phyloP scores from a whole-genome alignment of 1,284 basidiomycete genomes.

The Pseudozyma thailandica region DNA sequence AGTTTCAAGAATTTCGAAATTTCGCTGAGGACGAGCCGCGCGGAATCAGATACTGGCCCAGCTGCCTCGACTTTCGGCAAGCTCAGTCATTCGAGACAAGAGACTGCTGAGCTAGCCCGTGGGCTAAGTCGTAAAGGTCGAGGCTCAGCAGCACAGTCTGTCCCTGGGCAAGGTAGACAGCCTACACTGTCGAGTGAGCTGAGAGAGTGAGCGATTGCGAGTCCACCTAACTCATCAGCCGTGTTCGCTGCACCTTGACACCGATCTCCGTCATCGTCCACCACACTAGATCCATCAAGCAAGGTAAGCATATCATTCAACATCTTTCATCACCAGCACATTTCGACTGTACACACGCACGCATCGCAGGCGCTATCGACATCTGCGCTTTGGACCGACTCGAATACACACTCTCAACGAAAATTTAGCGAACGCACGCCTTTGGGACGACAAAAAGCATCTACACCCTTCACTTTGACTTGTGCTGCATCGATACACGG shows the following conservation, averaged over 20 bases:
- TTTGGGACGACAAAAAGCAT: no score
- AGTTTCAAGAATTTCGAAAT: not conserved
- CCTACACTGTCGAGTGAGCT: not conserved
- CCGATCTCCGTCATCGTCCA: slow-evolving; percentile 51
- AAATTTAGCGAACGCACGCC: not conserved
- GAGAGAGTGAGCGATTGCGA: not conserved
- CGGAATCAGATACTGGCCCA: slow-evolving; percentile 4
- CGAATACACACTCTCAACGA: not conserved
- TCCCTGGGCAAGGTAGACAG: not conserved
- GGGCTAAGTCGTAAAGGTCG: not conserved
- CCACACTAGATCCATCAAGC: slow-evolving; percentile 48
- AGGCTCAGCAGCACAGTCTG: slow-evolving; percentile 12
- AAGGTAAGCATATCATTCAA: slow-evolving; percentile 42
- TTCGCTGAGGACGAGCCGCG: not conserved
- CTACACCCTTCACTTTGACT: not conserved
- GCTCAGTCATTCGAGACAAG: not conserved
- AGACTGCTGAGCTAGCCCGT: slow-evolving; percentile 32
- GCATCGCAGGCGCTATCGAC: slow-evolving; percentile 7
- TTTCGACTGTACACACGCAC: slow-evolving; percentile 1
- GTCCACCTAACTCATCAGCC: slow-evolving; percentile 15
- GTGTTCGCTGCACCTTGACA: slow-evolving; percentile 29
- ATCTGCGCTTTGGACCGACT: slow-evolving; percentile 1
- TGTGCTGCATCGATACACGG: slow-evolving; percentile 13
- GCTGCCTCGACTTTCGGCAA: not conserved
- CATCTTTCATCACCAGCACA: slow-evolving; percentile 9